Evolutionary conservation across 2,329 filamentous ascomycete genomes (phyloP), one percentile per base, ranked within the genome.

Genomic region (Epichloe baconii): DNA sequence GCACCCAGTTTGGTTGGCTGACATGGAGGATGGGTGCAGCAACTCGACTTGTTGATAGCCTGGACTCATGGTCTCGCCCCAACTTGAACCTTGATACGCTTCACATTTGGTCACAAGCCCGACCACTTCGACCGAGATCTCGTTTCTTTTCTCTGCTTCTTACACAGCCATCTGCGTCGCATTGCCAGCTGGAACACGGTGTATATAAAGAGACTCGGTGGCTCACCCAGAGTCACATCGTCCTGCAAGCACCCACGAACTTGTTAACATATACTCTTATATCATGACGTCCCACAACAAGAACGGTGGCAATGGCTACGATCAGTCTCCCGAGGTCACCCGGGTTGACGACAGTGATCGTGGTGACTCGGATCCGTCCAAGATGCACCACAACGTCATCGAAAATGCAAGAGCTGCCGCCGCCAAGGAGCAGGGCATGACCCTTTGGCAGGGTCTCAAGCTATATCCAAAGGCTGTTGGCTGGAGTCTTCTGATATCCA

Each of bases 401-500:
- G 61, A 68, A 23, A 58, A 64, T 53, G 68, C 67, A 19, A 62
- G 64, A 45, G 53, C 63, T 34, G 79, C 79, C 15, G 72, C 78
- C 31, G 73, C 79, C 53, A 80, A 79, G 65, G 80, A 83, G 66
- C 82, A 80, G 58, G 75, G 71, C 14, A 88, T 88, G 84, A 85
- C 77, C 45, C 71, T 95, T 52, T 62, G 78, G 64, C 80, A 95
- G 70, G 88, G 87, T 55, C 75, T 95, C 65, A 80, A 75, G 62
- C 75, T 93, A 26, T 95, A 95, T 63, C 88, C 88, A 53, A 91
- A 94, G 71, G 89, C 89, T 21, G 83, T 94, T 52, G 77, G 72
- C 21, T 95, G 88, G 87, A 88, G 83, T 59, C 62, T 95, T 48
- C 72, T 94, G 53, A 90, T 95, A 66, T 91, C 85, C n/a, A 91